Conservation (phyloP, 2,329 filamentous ascomycete genomes). For the Claviceps pazoutovae region DNA sequence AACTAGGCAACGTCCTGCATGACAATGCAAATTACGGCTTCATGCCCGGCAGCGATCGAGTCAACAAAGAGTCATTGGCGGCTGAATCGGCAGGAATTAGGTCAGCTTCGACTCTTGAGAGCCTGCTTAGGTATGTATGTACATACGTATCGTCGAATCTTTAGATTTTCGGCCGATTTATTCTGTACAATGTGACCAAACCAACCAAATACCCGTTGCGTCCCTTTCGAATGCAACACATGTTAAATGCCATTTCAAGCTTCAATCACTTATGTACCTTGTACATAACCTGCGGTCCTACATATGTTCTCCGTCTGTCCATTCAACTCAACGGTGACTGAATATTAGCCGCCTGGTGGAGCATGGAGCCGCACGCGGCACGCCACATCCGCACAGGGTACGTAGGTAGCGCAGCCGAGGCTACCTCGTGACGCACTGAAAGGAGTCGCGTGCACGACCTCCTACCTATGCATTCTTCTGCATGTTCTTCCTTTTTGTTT, state of each 20-base stretch:
- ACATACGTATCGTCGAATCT: background rate
- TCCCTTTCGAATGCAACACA: too few relatives aligned
- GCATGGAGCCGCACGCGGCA: conserved; percentile 6
- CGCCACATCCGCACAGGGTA: background rate
- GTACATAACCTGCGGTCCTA: background rate
- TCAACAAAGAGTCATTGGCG: background rate
- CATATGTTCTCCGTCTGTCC: too few relatives aligned
- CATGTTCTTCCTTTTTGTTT: too few relatives aligned
- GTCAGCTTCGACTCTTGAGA: background rate
- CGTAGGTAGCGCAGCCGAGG: background rate
- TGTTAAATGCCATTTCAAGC: too few relatives aligned
- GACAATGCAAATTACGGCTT: background rate
- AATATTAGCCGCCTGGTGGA: conserved; percentile 11
- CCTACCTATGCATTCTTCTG: too few relatives aligned
- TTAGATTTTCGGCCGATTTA: background rate
- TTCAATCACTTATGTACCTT: background rate
- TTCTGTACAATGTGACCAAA: background rate
- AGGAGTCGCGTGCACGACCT: too few relatives aligned
- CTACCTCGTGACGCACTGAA: too few relatives aligned
- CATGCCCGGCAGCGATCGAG: background rate
- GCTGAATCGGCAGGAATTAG: background rate
- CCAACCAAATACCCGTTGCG: too few relatives aligned
- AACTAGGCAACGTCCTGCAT: background rate
- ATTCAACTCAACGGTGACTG: background rate
- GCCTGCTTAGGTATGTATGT: background rate